Base-by-base conservation (phyloP, 345 rosid species). In the Cardiospermum halicacabum region DNA sequence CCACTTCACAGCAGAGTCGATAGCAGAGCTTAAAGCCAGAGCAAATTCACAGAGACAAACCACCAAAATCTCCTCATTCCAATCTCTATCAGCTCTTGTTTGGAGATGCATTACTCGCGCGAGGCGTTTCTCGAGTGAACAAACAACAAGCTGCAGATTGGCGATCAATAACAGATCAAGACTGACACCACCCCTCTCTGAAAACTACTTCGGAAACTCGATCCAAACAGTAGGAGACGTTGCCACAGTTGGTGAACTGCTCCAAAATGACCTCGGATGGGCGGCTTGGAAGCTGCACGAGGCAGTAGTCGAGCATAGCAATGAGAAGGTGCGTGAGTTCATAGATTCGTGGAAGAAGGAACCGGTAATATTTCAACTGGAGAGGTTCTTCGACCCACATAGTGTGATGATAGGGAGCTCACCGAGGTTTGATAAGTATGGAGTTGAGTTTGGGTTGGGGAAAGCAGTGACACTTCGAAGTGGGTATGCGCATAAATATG, bases 361-460 rank as follows among this genome's bases (percentile, higher is more conserved):
- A 1, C 96, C 83, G 0, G 48, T 4, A 0, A n/a, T 87, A 27
- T 83, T 76, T 74, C 77, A 74, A 10, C 22, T 87, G 1, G 82
- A 32, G 9, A 66, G 57, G 51, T 11, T 67, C 57, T 87, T 89
- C 53, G 91, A 84, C 63, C 86, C 83, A 0, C 5, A 56, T 37
- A 87, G 83, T 32, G 72, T 89, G 66, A 70, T 85, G 89, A 79
- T 87, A 76, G 96, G 95, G 64, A 85, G 98, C 69, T 92, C 96
- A 0, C 96, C 95, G 3, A 75, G 92, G 71, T 92, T 92, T 69
- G 49, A 92, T 67, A 89, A 72, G 77, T 92, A 89, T 2, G 95
- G 95, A 18, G 70, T 61, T 50, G 89, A 89, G 34, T 92, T 92
- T 56, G 98, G 95, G 45, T 47, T 89, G 77, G 96, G 96, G 21